Conservation (phyloP, 768 basidiomycete genomes). For the Lactarius tabidus region DNA sequence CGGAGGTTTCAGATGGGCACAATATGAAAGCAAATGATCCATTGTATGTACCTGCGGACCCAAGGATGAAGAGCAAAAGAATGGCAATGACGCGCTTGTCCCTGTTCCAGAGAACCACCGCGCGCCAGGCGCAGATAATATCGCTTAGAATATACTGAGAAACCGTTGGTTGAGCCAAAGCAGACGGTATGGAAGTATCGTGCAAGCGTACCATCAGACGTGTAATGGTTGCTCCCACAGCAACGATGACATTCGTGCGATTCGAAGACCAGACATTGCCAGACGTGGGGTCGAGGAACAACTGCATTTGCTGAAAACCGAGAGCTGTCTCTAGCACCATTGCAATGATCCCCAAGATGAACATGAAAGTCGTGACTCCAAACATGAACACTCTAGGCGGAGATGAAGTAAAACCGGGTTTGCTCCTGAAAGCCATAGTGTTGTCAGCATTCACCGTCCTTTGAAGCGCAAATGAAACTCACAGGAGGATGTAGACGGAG, state of each 20-base stretch:
- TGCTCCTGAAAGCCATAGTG: neutral
- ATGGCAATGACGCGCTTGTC: conserved; percentile 17
- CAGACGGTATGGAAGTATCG: neutral
- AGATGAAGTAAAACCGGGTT: conserved; percentile 15
- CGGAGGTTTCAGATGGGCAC: neutral
- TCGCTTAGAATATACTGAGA: conserved; percentile 19
- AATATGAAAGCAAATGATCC: too few species aligned
- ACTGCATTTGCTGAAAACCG: conserved; percentile 8
- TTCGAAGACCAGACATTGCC: conserved; percentile 9
- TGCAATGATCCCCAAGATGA: conserved; percentile 10
- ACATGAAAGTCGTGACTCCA: conserved; percentile 19
- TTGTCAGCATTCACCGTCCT: neutral
- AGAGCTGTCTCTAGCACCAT: conserved; percentile 14
- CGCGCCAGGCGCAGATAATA: conserved; percentile 21
- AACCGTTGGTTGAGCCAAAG: neutral
- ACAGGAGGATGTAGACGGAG: conserved; percentile 20
- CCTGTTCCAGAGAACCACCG: conserved; percentile 17
- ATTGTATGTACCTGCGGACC: neutral
- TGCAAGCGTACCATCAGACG: conserved; percentile 7
- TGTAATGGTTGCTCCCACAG: conserved; percentile 5
- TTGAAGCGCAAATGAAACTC: neutral
- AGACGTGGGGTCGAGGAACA: conserved; percentile 8
- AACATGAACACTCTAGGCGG: conserved; percentile 16
- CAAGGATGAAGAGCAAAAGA: conserved; percentile 13
- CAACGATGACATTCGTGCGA: neutral